Conservation (phyloP, 1,139 yeast species). For the Diutina pseudorugosa region DNA sequence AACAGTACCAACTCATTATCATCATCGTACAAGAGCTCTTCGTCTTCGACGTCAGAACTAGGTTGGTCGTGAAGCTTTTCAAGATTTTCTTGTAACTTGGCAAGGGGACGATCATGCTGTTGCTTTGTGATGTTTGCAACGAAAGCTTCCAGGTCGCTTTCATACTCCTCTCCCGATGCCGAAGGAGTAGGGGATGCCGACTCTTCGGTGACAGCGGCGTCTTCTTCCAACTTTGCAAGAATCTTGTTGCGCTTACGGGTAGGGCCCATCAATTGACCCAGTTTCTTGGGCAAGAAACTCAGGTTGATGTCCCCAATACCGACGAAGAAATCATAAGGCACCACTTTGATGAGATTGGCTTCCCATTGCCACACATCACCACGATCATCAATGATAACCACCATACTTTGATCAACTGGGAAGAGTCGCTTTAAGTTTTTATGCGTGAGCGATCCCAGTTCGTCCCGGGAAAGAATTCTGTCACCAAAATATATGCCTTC, state of each 20-base stretch:
- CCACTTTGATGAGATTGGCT: conserved; percentile 77
- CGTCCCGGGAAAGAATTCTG: conserved; percentile 85
- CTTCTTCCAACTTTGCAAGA: not conserved
- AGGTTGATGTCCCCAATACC: conserved; percentile 98
- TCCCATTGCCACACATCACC: conserved; percentile 99
- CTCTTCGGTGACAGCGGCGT: not conserved
- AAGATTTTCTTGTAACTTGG: conserved; percentile 66
- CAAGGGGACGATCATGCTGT: conserved; percentile 68
- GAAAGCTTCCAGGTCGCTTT: conserved; percentile 1
- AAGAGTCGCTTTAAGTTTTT: conserved; percentile 80
- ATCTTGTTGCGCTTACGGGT: conserved; percentile 38
- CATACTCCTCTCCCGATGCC: not conserved
- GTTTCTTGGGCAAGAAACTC: conserved; percentile 76
- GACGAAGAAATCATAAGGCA: conserved; percentile 90
- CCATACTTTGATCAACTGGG: conserved; percentile 96
- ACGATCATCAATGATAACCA: conserved; percentile 90
- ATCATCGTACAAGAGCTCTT: conserved; percentile 58
- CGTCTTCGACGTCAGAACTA: conserved; percentile 15
- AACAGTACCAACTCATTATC: conserved; percentile 63
- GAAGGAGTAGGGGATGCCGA: not conserved
- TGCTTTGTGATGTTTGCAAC: conserved; percentile 20
- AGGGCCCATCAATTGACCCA: conserved; percentile 59
- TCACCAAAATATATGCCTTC: conserved; percentile 79
- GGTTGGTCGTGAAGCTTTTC: conserved; percentile 28
- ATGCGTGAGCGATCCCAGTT: conserved; percentile 85